phyloP scores from a whole-genome alignment of 2,329 filamentous ascomycete genomes.

The Sporothrix humicola region DNA sequence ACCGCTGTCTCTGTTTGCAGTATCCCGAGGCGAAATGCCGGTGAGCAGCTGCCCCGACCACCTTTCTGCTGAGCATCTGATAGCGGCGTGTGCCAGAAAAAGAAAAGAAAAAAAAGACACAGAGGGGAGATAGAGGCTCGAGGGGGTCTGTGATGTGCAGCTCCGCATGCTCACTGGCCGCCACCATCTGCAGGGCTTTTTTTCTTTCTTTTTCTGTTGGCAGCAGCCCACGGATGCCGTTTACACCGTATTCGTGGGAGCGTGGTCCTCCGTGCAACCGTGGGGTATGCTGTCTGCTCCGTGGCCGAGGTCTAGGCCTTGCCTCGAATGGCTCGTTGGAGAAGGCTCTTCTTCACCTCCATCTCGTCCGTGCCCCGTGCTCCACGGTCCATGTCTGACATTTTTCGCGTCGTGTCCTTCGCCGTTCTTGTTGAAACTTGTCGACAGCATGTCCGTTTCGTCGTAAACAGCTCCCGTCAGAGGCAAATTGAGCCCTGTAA shows the following conservation, averaged over 20 bases:
- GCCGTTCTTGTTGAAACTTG: no score
- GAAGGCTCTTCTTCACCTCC: no score
- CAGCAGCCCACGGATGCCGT: conserved; percentile 3
- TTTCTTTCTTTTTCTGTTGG: neutral
- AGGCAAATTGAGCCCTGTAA: conserved; percentile 14
- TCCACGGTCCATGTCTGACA: no score
- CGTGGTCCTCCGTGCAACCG: neutral
- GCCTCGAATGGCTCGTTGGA: neutral
- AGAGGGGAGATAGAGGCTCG: neutral
- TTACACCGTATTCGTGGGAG: conserved; percentile 6
- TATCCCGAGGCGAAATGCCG: conserved; percentile 20
- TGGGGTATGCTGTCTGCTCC: neutral
- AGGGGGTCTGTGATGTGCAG: conserved; percentile 1
- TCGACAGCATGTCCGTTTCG: neutral
- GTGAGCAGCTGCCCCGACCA: conserved; percentile 1
- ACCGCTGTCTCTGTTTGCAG: conserved; percentile 21
- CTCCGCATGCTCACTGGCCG: conserved; percentile 3
- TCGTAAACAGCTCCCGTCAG: neutral
- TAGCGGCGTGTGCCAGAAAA: neutral
- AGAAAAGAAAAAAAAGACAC: neutral
- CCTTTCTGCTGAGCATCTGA: neutral
- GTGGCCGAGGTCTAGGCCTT: neutral
- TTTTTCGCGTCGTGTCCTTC: no score
- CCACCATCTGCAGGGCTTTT: conserved; percentile 21
- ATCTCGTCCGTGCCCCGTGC: no score